Conservation (phyloP, 176 grass and related monocot species). For the Alopecurus myosuroides region DNA sequence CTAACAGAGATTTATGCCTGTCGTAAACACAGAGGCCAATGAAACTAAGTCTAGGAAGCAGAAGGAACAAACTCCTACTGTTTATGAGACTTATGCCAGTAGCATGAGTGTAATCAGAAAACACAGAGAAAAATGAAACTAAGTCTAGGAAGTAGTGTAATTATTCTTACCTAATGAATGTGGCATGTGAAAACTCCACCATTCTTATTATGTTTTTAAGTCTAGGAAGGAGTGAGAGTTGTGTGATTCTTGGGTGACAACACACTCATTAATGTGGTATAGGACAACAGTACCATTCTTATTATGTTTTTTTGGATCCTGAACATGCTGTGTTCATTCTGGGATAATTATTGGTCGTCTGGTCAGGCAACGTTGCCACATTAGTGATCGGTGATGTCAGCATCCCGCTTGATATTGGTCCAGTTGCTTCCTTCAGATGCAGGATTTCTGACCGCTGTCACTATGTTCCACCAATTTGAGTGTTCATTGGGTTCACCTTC, state of each 20-base stretch:
- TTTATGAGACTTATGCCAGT: neutral
- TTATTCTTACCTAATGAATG: neutral
- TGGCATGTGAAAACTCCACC: neutral
- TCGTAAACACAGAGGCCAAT: neutral
- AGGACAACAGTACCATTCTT: neutral
- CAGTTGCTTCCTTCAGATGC: neutral
- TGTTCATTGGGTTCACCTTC: neutral
- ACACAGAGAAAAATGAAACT: neutral
- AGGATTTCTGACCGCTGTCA: neutral
- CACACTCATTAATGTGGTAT: neutral
- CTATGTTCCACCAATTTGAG: neutral
- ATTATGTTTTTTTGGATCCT: neutral
- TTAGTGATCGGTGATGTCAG: neutral
- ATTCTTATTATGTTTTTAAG: neutral
- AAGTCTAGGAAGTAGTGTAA: neutral
- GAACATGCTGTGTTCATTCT: neutral
- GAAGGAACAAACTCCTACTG: too few relatives aligned
- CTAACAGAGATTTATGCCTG: neutral
- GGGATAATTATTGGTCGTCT: neutral
- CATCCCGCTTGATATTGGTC: neutral
- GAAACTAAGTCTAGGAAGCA: neutral
- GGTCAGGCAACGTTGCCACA: neutral
- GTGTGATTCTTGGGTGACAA: neutral
- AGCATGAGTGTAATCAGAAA: neutral
- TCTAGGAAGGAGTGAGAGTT: neutral